Conservation (phyloP, 2,329 filamentous ascomycete genomes). For the Aureobasidium sp. region DNA sequence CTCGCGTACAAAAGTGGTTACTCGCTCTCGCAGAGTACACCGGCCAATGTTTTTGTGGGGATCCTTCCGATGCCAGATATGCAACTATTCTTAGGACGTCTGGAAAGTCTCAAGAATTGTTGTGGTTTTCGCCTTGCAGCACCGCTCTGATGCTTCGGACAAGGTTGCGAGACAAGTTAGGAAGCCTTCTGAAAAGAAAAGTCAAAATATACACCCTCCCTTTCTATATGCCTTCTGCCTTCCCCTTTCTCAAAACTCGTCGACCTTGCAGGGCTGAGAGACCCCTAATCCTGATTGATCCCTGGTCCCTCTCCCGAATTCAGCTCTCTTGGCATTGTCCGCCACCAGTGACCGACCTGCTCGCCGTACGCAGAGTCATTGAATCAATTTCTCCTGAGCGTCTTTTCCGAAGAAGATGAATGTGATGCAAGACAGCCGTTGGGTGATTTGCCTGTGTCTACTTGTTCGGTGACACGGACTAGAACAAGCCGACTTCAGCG, state of each 20-base stretch:
- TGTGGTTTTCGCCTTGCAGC: neutral
- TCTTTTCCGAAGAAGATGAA: neutral
- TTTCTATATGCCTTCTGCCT: neutral
- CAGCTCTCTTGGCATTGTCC: neutral
- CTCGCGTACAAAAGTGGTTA: neutral
- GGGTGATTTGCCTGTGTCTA: neutral
- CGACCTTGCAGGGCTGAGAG: constrained; percentile 3
- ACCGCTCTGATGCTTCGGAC: neutral
- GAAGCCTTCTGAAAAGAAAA: neutral
- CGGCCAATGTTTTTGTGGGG: neutral
- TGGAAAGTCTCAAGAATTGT: neutral
- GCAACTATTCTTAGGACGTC: neutral
- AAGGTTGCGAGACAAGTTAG: neutral
- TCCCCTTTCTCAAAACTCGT: neutral
- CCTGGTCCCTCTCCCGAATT: neutral
- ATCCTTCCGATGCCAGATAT: neutral
- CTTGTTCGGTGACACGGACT: neutral
- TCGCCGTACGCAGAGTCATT: neutral
- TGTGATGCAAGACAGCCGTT: neutral
- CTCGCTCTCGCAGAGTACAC: neutral
- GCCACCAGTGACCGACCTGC: neutral
- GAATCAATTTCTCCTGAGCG: no score
- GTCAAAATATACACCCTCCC: neutral
- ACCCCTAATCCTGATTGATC: neutral
- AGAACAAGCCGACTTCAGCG: constrained; percentile 14